phyloP scores from a whole-genome alignment of 768 basidiomycete genomes.

The Pholiota microspora region DNA sequence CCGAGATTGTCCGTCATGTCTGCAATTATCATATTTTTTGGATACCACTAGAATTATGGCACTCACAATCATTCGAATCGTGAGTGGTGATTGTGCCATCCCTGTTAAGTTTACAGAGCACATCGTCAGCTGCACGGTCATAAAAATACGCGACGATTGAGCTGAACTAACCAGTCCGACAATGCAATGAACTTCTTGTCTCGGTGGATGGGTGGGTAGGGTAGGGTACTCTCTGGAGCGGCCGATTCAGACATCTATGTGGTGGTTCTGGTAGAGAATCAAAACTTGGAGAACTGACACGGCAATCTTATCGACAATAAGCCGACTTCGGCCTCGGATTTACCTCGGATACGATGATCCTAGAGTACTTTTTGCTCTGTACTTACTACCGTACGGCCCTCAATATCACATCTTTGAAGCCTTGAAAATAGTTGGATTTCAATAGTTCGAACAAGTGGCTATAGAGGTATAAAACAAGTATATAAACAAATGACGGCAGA shows the following conservation, averaged over 20 bases:
- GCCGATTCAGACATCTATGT: constrained; percentile 24
- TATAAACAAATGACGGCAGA: too few species aligned
- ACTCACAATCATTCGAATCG: constrained; percentile 88
- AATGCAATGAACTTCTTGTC: constrained; percentile 85
- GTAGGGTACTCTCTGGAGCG: constrained; percentile 63
- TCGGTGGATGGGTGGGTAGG: constrained; percentile 76
- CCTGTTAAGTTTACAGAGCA: constrained; percentile 42
- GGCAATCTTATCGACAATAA: neutral
- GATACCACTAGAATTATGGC: neutral
- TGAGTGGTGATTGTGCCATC: constrained; percentile 91
- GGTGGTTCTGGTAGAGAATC: constrained; percentile 7
- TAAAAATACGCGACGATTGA: constrained; percentile 1
- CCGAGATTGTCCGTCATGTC: constrained; percentile 91
- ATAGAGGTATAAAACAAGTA: too few species aligned
- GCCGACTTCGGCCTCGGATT: neutral
- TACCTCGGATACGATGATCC: neutral
- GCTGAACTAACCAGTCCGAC: constrained; percentile 80
- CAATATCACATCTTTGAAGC: too few species aligned
- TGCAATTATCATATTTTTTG: constrained; percentile 24
- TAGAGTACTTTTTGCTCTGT: too few species aligned
- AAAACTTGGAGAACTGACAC: neutral
- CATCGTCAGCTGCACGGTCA: neutral
- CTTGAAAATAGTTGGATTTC: too few species aligned
- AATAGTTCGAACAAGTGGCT: too few species aligned
- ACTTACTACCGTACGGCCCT: too few species aligned